Evolutionary conservation across 768 basidiomycete species (phyloP).

Genomic region (Obba rivulosa): DNA sequence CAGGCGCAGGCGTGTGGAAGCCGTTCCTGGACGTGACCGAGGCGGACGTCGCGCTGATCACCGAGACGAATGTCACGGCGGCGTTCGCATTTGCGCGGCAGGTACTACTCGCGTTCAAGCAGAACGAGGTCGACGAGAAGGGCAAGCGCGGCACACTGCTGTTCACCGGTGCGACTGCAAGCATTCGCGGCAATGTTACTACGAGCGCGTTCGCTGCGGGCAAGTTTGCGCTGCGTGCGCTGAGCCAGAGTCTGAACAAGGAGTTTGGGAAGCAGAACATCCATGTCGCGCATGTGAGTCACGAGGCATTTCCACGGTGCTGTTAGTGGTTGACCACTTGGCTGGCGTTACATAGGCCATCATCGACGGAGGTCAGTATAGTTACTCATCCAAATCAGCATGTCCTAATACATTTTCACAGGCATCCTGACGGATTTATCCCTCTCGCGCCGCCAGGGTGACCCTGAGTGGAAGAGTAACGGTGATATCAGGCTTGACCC

Average conservation of each 20-base stretch:
- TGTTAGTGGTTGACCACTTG: neutral
- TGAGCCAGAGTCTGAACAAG: constrained; percentile 39
- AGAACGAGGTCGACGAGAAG: constrained; percentile 23
- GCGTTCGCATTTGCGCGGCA: constrained; percentile 36
- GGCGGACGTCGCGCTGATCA: constrained; percentile 24
- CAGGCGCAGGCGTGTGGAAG: constrained; percentile 31
- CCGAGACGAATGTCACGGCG: constrained; percentile 30
- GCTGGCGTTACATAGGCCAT: constrained; percentile 40
- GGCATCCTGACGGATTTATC: constrained; percentile 36
- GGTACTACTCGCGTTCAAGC: constrained; percentile 28
- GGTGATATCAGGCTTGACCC: constrained; percentile 49
- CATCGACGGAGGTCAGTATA: constrained; percentile 55
- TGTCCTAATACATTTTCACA: neutral
- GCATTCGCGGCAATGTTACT: constrained; percentile 31
- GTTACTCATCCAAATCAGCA: neutral
- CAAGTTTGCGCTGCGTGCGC: constrained; percentile 35
- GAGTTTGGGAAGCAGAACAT: constrained; percentile 42
- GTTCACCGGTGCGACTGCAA: constrained; percentile 41
- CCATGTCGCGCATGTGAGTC: constrained; percentile 59
- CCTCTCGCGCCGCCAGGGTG: constrained; percentile 15
- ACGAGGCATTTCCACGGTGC: neutral
- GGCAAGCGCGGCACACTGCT: constrained; percentile 37
- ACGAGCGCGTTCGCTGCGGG: constrained; percentile 37
- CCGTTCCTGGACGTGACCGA: constrained; percentile 35
- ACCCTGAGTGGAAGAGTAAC: constrained; percentile 36